Conservation (phyloP, 345 rosid species). For the Gossypium thurberi region DNA sequence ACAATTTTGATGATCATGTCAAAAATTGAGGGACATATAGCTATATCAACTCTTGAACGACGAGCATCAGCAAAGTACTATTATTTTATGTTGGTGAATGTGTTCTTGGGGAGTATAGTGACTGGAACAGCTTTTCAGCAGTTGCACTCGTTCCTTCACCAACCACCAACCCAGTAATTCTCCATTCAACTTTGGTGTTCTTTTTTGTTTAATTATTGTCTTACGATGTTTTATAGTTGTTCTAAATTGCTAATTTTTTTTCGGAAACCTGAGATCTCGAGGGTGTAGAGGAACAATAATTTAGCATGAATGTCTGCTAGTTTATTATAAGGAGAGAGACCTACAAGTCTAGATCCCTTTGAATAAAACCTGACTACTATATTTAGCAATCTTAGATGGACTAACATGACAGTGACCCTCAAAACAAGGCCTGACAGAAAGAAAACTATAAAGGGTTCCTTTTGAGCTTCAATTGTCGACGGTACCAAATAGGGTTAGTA, state of each 20-base stretch:
- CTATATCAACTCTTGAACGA: constrained; percentile 71
- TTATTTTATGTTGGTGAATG: constrained; percentile 93
- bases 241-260: constrained; percentile 1
- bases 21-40: constrained; percentile 85
- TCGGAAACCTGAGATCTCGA: not conserved
- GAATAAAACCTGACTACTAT: not conserved
- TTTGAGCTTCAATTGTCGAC: not conserved
- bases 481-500: not conserved
- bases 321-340: not conserved
- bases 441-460: not conserved
- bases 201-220: not conserved
- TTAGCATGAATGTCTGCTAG: not conserved
- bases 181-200: constrained; percentile 1
- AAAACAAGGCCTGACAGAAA: not conserved
- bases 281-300: not conserved
- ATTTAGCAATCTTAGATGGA: not conserved
- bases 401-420: not conserved
- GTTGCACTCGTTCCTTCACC: constrained; percentile 79
- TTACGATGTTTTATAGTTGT: not conserved
- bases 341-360: not conserved
- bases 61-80: constrained; percentile 85
- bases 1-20: constrained; percentile 80
- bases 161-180: constrained; percentile 81
- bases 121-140: constrained; percentile 94
- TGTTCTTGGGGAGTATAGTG: constrained; percentile 88